Percentiles rank a stretch among this genome's conserved stretches.
phyloP scores from a whole-genome alignment of 805 yeast genomes.

The Spathaspora boniae region DNA sequence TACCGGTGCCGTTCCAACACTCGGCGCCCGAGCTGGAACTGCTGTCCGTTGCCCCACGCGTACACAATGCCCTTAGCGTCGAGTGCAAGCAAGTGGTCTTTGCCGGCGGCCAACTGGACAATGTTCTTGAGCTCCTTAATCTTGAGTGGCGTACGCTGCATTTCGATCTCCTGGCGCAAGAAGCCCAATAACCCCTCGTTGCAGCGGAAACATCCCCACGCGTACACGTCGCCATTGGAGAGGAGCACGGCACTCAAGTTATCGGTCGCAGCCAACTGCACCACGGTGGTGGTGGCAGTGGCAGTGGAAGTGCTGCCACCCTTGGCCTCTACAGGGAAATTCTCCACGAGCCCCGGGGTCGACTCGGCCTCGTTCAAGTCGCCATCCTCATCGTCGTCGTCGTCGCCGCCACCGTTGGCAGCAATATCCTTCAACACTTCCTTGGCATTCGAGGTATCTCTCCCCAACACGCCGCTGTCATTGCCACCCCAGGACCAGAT shows the following conservation, averaged over 20 bases:
- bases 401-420: slow-evolving; percentile 41
- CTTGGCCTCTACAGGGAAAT: slow-evolving; percentile 48
- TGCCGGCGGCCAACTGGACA: slow-evolving; percentile 85
- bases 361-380: slow-evolving; percentile 87
- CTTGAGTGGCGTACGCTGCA: slow-evolving; percentile 67
- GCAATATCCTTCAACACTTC: slow-evolving; percentile 70
- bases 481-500: slow-evolving; percentile 99
- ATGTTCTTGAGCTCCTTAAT: slow-evolving; percentile 61
- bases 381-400: slow-evolving; percentile 66
- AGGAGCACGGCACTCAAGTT: slow-evolving; percentile 79
- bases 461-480: slow-evolving; percentile 87
- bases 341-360: slow-evolving; percentile 77
- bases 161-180: slow-evolving; percentile 49
- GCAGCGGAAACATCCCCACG: slow-evolving; percentile 97
- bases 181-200: slow-evolving; percentile 91
- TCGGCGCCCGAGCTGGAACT: slow-evolving; percentile 85
- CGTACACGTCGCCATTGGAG: slow-evolving; percentile 82
- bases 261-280: slow-evolving; percentile 88
- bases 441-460: slow-evolving; percentile 64
- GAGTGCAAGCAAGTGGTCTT: slow-evolving; percentile 84
- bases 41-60: slow-evolving; percentile 98
- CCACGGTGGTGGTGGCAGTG: too few species aligned
- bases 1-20: slow-evolving; percentile 74
- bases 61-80: slow-evolving; percentile 82
- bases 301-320: too few species aligned